Base-by-base conservation (phyloP, 169 alveolate genomes). In the Sarcocystis neurona region DNA sequence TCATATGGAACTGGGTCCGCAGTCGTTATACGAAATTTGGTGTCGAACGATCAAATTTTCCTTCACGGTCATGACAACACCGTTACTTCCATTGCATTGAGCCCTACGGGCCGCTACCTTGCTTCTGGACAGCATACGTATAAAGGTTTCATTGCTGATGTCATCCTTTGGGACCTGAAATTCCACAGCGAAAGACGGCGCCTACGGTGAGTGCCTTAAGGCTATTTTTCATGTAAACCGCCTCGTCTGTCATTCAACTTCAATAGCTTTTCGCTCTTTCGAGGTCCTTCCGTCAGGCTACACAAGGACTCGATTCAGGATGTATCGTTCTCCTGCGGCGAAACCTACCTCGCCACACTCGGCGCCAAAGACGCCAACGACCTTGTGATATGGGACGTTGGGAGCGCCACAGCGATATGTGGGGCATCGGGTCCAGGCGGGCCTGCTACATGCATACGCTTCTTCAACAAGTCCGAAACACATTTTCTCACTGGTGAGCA, bases 331-430 rank as follows among this genome's bases (percentile, higher is more conserved):
- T 89, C 92, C n/a, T 63, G 82, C 30, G 92, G 87, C 84, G 93
- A 89, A 70, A 89, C 91, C 88, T 97, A 94, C 91, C 91, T 97
- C 88, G 98, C 97, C 58, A 94, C 98, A 32, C 89, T 95, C 80
- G 99, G 99, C 43, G 99, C 98, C 43, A 96, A 95, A 87, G 98
- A 96, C 89, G 98, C 96, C 93, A 97, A 96, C 94, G 94, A 94
- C 93, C 91, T 97, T 80, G 97, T 97, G 5, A 92, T 97, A 50
- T 97, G 99, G 98, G 98, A 96, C 79, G 96, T 84, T 4, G 89
- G 79, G 91, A 85, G 56, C 47, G 98, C 98, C 80, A 93, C 94
- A 79, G 97, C 98, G 12, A 93, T 96, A 4, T 96, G 98, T 86
- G 97, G 98, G 44, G 95, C 96, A 32, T 94, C 98, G 1, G 96